A percentile compares a stretch with the other conserved stretches of the same genome.
Evolutionary conservation across 2,329 filamentous ascomycete species (phyloP).

Genomic region (Colletotrichum camelliae): DNA sequence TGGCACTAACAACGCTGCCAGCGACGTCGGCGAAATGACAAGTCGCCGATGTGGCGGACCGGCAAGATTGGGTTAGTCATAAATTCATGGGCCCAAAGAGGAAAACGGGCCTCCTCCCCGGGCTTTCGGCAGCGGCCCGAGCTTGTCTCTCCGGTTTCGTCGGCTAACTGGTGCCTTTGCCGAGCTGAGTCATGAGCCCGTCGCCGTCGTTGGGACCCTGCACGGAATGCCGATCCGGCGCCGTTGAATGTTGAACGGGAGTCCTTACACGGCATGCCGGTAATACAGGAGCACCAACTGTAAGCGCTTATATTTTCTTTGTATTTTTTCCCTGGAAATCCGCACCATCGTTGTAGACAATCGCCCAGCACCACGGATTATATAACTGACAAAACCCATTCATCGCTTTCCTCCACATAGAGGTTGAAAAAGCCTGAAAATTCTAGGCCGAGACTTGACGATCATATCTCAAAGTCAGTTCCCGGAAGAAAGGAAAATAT

Average conservation of each 20-base stretch:
- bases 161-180: conserved; percentile 13
- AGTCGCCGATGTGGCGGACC: conserved; percentile 12
- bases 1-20: background rate
- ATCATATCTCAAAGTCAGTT: background rate
- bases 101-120: background rate
- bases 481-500: background rate
- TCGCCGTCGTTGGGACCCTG: background rate
- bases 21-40: conserved; percentile 20
- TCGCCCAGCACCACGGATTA: background rate
- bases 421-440: background rate
- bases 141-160: conserved; percentile 19
- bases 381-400: background rate
- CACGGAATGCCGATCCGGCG: background rate
- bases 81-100: background rate
- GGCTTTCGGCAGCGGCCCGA: conserved; percentile 6
- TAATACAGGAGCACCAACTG: background rate
- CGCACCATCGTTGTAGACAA: background rate
- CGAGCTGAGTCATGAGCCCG: conserved; percentile 15
- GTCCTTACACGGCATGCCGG: background rate
- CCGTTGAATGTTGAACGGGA: background rate
- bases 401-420: background rate
- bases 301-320: background rate
- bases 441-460: background rate
- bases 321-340: background rate
- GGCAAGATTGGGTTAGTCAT: background rate